Evolutionary conservation across 2,329 filamentous ascomycete species (phyloP).

Genomic region (Fusarium sp.): DNA sequence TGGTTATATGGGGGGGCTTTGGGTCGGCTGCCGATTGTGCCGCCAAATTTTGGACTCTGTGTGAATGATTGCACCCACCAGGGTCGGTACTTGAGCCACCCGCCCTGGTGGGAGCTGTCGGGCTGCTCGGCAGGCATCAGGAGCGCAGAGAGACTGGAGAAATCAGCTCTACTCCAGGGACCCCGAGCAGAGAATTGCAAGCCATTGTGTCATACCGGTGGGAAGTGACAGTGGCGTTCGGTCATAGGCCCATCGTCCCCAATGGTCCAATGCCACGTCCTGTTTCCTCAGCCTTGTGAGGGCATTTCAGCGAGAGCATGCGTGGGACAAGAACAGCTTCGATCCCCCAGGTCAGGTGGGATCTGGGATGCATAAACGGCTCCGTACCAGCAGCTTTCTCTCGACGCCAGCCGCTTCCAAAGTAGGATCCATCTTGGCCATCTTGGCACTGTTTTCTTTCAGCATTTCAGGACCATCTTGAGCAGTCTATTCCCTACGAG

Average conservation of each 20-base stretch:
- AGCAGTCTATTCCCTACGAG: not conserved
- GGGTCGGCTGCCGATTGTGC: conserved; percentile 37
- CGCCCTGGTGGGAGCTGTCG: conserved; percentile 30
- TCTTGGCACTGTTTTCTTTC: not conserved
- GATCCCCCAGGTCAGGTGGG: conserved; percentile 13
- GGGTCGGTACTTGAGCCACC: conserved; percentile 35
- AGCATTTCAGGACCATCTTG: conserved; percentile 7
- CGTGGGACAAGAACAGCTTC: conserved; percentile 8
- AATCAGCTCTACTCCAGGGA: conserved; percentile 21
- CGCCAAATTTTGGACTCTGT: conserved; percentile 37
- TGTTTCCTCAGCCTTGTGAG: conserved; percentile 36
- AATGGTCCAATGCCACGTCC: conserved; percentile 41
- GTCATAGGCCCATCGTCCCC: conserved; percentile 34
- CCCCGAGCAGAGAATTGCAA: conserved; percentile 26
- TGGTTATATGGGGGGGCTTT: conserved; percentile 35
- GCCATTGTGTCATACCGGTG: conserved; percentile 39
- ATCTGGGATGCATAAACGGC: conserved; percentile 28
- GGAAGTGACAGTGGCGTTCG: conserved; percentile 43
- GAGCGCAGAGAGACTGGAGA: conserved; percentile 26
- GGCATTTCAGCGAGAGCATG: conserved; percentile 29
- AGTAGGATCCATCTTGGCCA: conserved; percentile 6
- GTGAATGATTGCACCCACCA: conserved; percentile 30
- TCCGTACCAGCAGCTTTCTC: conserved; percentile 5
- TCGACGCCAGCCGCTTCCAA: not conserved
- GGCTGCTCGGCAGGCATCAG: conserved; percentile 33